Evolutionary conservation across 371 early-diverging fungal species (phyloP), one percentile per base, ranked within the genome.

Genomic region (Apophysomyces trapeziformis): DNA sequence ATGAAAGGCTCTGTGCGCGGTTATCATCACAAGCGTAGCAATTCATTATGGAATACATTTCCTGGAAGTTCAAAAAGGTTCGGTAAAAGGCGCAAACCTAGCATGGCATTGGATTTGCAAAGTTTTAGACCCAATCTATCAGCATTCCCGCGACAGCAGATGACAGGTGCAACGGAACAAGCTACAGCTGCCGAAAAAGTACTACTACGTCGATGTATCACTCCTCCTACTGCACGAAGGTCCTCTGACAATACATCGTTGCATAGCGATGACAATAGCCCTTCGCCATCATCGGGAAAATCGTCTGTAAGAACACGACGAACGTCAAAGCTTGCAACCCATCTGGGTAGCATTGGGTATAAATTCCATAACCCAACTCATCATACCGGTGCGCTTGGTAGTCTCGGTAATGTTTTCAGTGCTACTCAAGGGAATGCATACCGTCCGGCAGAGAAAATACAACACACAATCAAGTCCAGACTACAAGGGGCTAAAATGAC

Each of bases 401-500:
- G 65, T 21, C 58, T 72, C 11, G 68, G 64, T 39, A 59, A 78
- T 61, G 61, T 69, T n/a, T 47, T 65, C 38, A 70, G 68, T 12
- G 32, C 43, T 0, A 56, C 61, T 7, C 44, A 47, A 7, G 39
- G 50, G 2, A 61, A 62, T 7, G 58, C 50, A 54, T 38, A 58
- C 7, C 68, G 67, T 41, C 57, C 73, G 4, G 63, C 58, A 5
- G n/a, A 45, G 4, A 73, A 69, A 8, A 70, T 73, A n/a, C 70
- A 73, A 21, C 74, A 78, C 13, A 75, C 77, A 0, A 78, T 83
- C 9, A 76, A 75, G 45, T 74, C 78, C 5, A 64, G 79, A 32
- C 54, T 83, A 7, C 73, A 80, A 21, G 73, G 71, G 63, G 78
- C 81, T 1, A 83, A 83, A 60, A 72, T 68, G 35, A 74, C 74